phyloP scores from a whole-genome alignment of 345 rosid species.

The Durio zibethinus region DNA sequence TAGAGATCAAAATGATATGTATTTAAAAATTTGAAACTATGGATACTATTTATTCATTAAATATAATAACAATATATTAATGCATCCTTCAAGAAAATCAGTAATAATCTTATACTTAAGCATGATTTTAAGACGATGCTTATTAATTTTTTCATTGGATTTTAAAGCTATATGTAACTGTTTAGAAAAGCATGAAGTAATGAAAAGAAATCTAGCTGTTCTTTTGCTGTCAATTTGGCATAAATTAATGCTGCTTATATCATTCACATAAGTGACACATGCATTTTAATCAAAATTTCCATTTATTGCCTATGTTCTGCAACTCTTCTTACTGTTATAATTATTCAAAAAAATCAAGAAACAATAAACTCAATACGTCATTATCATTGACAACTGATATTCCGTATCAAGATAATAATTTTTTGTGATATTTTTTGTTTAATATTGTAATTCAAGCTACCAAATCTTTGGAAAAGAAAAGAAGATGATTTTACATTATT shows the following conservation, averaged over 20 bases:
- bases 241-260: background rate
- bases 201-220: background rate
- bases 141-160: background rate
- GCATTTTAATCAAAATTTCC: background rate
- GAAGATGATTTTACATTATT: background rate
- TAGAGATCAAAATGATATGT: no score
- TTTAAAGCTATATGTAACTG: background rate
- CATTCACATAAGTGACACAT: background rate
- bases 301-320: background rate
- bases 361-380: background rate
- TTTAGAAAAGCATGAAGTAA: background rate
- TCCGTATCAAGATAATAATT: background rate
- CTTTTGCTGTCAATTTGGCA: background rate
- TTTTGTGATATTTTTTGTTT: background rate
- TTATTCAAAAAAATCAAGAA: background rate
- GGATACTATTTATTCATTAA: no score
- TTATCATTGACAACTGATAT: conserved; percentile 3
- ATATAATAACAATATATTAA: background rate
- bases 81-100: background rate
- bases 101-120: background rate
- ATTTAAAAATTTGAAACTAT: no score
- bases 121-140: background rate
- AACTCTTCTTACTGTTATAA: background rate
- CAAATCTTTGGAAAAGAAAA: background rate
- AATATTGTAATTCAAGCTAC: background rate